Evolutionary conservation across 164 flowering plant species (phyloP), one percentile per base, ranked within the genome.

Genomic region (Buxus sempervirens): DNA sequence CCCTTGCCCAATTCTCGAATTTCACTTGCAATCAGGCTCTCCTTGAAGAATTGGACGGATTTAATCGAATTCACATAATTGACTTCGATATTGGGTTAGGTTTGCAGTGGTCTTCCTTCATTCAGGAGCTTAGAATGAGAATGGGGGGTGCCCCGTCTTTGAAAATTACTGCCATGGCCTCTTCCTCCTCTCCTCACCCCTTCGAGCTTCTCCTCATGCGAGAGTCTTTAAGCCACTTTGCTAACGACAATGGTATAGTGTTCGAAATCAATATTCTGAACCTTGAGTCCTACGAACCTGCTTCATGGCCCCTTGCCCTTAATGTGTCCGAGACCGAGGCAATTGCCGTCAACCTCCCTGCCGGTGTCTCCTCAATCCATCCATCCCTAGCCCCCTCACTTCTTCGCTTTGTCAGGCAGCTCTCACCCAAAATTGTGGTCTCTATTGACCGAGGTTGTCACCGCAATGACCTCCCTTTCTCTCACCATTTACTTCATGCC

Each of bases 31-130:
- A 84, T 69, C 97, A 91, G 64, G 96, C 91, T 53, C 72, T 91
- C 13, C 86, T 91, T 23, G 97, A 91, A 66, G 83, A 82, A 14
- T 65, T 90, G 1, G 84, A 82, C 4, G 88, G 79, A 2, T 73
- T 62, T 55, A 74, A 80, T 56, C 66, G 71, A 2, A 80, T 91
- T 53, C 96, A 90, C 67, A 78, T 91, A 8, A 64, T 89, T 0
- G 95, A 90, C 66, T 91, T 91, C 27, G 97, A 91, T 68, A 80
- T 91, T 21, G 97, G 96, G 10, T 73, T 78, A 60, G 97, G 97
- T n/a, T 88, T 80, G 45, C 93, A 88, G 66, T 91, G 97, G 97
- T 83, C 97, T 49, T 88, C 97, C 21, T 79, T 90, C 23, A 88
- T 91, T 90, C 93, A 91, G 65, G 97, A 91, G 81, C 86, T 91